Conservation (phyloP, 805 yeast genomes). For the Starmerella vaccinii region DNA sequence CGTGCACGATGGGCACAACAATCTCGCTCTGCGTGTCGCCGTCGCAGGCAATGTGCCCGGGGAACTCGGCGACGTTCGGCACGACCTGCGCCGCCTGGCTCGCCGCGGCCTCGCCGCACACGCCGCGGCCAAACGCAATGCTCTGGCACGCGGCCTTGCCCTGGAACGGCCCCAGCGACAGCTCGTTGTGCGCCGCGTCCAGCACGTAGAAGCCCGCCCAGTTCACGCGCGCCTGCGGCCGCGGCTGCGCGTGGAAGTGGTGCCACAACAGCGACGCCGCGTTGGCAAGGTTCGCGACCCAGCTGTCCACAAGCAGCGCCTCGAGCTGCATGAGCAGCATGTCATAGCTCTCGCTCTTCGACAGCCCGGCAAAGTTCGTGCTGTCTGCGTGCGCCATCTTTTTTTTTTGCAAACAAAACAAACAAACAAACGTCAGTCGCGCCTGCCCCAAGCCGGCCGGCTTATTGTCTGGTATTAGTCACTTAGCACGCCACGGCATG, state of each 20-base stretch:
- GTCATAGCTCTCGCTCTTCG: slow-evolving; percentile 45
- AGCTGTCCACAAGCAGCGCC: slow-evolving; percentile 58
- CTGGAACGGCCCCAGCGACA: slow-evolving; percentile 85
- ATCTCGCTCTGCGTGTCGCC: slow-evolving; percentile 89
- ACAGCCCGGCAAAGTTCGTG: slow-evolving; percentile 39
- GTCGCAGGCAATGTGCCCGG: slow-evolving; percentile 96
- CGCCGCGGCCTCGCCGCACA: slow-evolving; percentile 78
- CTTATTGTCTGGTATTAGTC: no score
- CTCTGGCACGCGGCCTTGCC: slow-evolving; percentile 94
- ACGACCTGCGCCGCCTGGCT: slow-evolving; percentile 58
- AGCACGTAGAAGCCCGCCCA: slow-evolving; percentile 89
- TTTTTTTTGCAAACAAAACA: no score
- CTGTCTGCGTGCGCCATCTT: slow-evolving; percentile 57
- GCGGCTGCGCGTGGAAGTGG: slow-evolving; percentile 54
- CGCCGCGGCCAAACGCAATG: slow-evolving; percentile 72
- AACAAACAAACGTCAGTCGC: neutral
- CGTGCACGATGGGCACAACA: slow-evolving; percentile 65
- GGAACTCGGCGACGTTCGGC: slow-evolving; percentile 61
- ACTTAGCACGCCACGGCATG: no score
- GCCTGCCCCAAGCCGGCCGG: no score
- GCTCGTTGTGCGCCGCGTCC: slow-evolving; percentile 36
- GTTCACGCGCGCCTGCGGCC: slow-evolving; percentile 44
- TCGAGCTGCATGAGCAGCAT: slow-evolving; percentile 49
- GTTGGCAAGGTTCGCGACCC: slow-evolving; percentile 86
- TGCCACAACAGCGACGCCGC: slow-evolving; percentile 83